Evolutionary conservation across 2,329 filamentous ascomycete species (phyloP), one percentile per base, ranked within the genome.

Genomic region (Pseudonectria buxi): DNA sequence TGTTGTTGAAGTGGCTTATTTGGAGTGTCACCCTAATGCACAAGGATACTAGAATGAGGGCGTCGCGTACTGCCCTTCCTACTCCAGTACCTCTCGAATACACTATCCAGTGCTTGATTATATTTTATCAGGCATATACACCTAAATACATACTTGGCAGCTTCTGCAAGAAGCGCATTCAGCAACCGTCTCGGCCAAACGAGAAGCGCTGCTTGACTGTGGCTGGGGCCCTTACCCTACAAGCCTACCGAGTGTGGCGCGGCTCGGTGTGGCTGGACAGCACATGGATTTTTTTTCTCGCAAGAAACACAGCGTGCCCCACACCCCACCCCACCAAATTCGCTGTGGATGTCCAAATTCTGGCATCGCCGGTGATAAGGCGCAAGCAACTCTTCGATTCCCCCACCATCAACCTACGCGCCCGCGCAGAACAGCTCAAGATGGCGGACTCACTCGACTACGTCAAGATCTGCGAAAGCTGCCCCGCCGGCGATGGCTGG

Each of bases 401-500:
- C 39, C 33, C 41, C 44, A 43, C 32, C 39, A 22, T 22, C 18
- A 22, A 22, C 43, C 33, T 35, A 40, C 30, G 24, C 33, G 36
- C 32, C 39, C 36, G 33, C 32, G 35, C 35, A 26, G 43, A 37
- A 31, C 36, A 44, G 33, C 40, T 43, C 44, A 62, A 49, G 30
- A 69, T 78, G 55, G 62, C 71, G 50, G 69, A 75, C 54, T 75
- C 75, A 38, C 70, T 81, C 53, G 63, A 68, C 52, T 68, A 63
- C 49, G 65, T 76, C 49, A 73, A 80, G 53, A 74, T 88, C 47
- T 82, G 86, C 59, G 69, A 81, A 57, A 73, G 77, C 56, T 77
- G 87, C 57, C 83, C 83, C 44, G 71, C 81, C 37, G 81, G 82
- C 58, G 82, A 86, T 55, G 77, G 81, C 64, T 98, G 92, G 92